Evolutionary conservation across 495 filamentous ascomycete genomes (phyloP).

Genomic region (Talaromyces trachyspermus): DNA sequence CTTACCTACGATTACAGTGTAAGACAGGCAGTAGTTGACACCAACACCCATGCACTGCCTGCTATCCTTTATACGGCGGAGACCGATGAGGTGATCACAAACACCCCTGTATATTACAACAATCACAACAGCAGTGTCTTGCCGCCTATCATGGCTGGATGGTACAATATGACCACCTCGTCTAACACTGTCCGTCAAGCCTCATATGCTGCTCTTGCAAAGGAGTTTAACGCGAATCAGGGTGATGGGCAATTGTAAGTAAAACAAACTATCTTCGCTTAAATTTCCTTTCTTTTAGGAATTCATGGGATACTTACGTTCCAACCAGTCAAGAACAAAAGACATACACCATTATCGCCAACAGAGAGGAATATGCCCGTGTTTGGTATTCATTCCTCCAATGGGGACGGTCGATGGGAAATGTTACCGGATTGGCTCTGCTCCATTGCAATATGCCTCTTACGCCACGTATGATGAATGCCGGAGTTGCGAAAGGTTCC

Average conservation of each 20-base stretch:
- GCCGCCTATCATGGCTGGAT: not conserved
- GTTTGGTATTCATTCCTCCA: not conserved
- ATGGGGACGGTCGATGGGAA: not conserved
- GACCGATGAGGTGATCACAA: not conserved
- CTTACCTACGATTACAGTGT: constrained; percentile 9
- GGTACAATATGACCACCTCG: not conserved
- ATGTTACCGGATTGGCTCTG: not conserved
- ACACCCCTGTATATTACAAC: not conserved
- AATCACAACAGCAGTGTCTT: not conserved
- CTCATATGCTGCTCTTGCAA: not conserved
- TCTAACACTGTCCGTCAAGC: not conserved
- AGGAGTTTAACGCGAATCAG: not conserved
- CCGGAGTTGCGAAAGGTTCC: not conserved
- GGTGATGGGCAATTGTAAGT: not conserved
- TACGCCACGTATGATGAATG: not conserved
- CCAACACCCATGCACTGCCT: not conserved
- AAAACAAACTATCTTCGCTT: not conserved
- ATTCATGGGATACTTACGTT: not conserved
- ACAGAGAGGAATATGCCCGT: not conserved
- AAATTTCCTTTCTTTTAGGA: not conserved
- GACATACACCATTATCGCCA: not conserved
- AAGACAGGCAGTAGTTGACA: not conserved
- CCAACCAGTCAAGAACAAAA: not conserved
- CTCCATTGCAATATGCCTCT: not conserved
- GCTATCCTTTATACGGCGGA: not conserved